phyloP scores from a whole-genome alignment of 2,329 filamentous ascomycete genomes.

The Cladosporium sp. region DNA sequence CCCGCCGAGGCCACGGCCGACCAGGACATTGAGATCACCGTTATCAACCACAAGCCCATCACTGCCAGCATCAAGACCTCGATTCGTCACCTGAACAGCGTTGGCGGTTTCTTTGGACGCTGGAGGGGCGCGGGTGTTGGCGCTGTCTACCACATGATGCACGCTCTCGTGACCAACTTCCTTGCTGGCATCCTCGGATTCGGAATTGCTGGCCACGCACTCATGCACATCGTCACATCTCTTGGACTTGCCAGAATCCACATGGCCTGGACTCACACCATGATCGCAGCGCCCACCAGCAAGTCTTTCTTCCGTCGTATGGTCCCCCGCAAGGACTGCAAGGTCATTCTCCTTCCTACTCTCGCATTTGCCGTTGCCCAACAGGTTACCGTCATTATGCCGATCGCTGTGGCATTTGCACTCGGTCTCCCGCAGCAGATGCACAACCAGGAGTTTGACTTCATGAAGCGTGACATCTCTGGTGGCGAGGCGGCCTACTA shows the following conservation, averaged over 20 bases:
- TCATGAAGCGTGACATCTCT: slow-evolving; percentile 15
- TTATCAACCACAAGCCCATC: slow-evolving; percentile 53
- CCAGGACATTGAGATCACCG: slow-evolving; percentile 36
- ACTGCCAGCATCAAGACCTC: slow-evolving; percentile 57
- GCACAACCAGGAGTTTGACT: slow-evolving; percentile 16
- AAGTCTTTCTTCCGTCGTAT: slow-evolving; percentile 64
- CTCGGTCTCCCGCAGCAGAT: slow-evolving; percentile 40
- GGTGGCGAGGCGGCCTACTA: slow-evolving; percentile 21
- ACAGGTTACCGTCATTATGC: slow-evolving; percentile 45
- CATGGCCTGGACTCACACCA: slow-evolving; percentile 78
- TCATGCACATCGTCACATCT: slow-evolving; percentile 54
- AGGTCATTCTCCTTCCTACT: slow-evolving; percentile 64
- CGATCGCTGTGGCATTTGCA: slow-evolving; percentile 45
- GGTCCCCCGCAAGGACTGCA: slow-evolving; percentile 60
- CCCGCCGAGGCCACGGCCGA: slow-evolving; percentile 25
- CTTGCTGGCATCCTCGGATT: slow-evolving; percentile 38
- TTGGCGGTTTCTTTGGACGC: slow-evolving; percentile 32
- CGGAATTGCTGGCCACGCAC: slow-evolving; percentile 38
- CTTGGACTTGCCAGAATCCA: slow-evolving; percentile 63
- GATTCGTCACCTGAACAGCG: slow-evolving; percentile 53
- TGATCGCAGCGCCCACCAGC: slow-evolving; percentile 66
- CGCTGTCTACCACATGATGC: slow-evolving; percentile 31
- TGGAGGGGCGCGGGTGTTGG: slow-evolving; percentile 33
- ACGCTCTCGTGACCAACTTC: slow-evolving; percentile 25
- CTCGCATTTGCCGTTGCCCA: slow-evolving; percentile 57